Evolutionary conservation across 2,329 filamentous ascomycete species (phyloP).

Genomic region (Curvularia hawaiiensis): DNA sequence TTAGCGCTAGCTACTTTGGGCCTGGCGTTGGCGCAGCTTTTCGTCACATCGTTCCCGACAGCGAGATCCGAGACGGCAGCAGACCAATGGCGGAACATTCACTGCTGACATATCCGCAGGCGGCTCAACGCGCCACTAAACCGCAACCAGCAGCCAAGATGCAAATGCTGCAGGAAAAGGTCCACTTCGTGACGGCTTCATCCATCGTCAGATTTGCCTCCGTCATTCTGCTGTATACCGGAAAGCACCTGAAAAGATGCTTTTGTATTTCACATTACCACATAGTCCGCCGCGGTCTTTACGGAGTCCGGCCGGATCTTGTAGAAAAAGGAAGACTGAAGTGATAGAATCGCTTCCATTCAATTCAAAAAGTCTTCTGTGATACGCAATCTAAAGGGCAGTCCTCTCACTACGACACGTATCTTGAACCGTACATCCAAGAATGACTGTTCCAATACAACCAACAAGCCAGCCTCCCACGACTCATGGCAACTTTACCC

Average conservation of each 20-base stretch:
- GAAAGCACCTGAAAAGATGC: slow-evolving; percentile 14
- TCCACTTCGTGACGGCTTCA: slow-evolving; percentile 24
- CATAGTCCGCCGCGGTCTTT: slow-evolving; percentile 16
- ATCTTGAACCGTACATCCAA: not conserved
- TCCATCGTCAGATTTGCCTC: slow-evolving; percentile 24
- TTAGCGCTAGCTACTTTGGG: slow-evolving; percentile 19
- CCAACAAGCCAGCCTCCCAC: not conserved
- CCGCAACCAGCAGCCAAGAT: slow-evolving; percentile 33
- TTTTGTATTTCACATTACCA: slow-evolving; percentile 8
- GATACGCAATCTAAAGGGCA: not conserved
- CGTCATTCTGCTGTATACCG: slow-evolving; percentile 22
- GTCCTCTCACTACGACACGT: not conserved
- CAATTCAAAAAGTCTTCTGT: not conserved
- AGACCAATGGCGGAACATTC: slow-evolving; percentile 17
- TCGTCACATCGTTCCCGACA: slow-evolving; percentile 19
- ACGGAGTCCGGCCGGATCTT: slow-evolving; percentile 15
- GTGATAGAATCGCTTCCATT: not conserved
- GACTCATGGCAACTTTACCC: not conserved
- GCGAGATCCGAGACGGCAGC: slow-evolving; percentile 17
- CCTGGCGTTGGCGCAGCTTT: slow-evolving; percentile 14
- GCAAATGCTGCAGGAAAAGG: slow-evolving; percentile 25
- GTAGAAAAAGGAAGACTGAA: slow-evolving; percentile 19
- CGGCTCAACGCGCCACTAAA: not conserved
- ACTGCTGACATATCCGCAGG: slow-evolving; percentile 10
- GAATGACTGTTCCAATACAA: not conserved